Evolutionary conservation across 306 rosid species (phyloP).

Genomic region (Fragaria iinumae): DNA sequence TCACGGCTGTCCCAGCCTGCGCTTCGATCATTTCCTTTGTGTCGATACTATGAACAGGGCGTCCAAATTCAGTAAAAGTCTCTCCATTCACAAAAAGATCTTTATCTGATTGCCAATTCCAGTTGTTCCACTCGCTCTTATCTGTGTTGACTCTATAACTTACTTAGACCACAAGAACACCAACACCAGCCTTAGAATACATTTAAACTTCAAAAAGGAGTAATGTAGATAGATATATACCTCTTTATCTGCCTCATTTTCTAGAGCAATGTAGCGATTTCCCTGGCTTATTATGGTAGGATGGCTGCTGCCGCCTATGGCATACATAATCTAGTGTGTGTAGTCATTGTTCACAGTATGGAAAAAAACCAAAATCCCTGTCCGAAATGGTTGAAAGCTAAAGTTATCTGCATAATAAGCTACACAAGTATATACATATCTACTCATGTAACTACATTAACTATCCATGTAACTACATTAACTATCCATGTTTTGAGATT

Average conservation of each 20-base stretch:
- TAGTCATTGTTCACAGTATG: slow-evolving; percentile 56
- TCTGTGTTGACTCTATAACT: slow-evolving; percentile 48
- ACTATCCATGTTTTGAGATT: no score
- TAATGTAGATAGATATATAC: slow-evolving; percentile 1
- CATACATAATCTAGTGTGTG: slow-evolving; percentile 53
- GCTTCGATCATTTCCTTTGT: slow-evolving; percentile 16
- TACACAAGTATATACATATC: no score
- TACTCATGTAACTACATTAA: no score
- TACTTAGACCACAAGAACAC: slow-evolving; percentile 33
- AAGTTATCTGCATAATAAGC: slow-evolving; percentile 36
- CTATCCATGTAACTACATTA: no score
- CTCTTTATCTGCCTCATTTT: slow-evolving; percentile 27
- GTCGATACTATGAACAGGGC: background rate
- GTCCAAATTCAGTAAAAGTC: slow-evolving; percentile 39
- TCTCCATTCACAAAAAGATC: slow-evolving; percentile 56
- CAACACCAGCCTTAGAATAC: background rate
- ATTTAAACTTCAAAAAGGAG: background rate
- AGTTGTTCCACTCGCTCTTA: slow-evolving; percentile 40
- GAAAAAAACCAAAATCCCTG: slow-evolving; percentile 49
- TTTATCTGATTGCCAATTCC: slow-evolving; percentile 58
- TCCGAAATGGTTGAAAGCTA: slow-evolving; percentile 47
- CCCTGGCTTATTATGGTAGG: slow-evolving; percentile 66
- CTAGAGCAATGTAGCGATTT: slow-evolving; percentile 44
- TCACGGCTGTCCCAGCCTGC: slow-evolving; percentile 42
- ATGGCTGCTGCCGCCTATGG: slow-evolving; percentile 51